Percentiles rank a stretch among this genome's conserved stretches.
Conservation (phyloP, 139 green algal species). For the Dunaliella primolecta region DNA sequence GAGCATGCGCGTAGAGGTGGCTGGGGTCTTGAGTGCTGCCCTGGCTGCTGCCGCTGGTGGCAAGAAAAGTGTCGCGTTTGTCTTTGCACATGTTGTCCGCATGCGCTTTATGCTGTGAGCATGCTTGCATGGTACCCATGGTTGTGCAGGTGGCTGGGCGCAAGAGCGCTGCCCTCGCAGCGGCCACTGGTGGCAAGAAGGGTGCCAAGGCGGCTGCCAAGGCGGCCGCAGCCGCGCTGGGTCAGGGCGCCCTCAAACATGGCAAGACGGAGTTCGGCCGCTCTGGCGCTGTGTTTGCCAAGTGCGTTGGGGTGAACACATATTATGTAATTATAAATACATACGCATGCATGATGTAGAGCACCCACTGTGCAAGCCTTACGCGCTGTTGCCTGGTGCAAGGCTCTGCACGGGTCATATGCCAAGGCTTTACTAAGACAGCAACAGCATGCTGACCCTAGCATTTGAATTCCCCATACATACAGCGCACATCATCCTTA, state of each 20-base stretch:
- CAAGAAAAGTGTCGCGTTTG: constrained; percentile 25
- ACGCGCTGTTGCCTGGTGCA: constrained; percentile 7
- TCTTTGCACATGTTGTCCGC: no score
- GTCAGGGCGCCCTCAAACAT: constrained; percentile 17
- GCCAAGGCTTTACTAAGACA: no score
- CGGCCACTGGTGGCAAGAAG: constrained; percentile 18
- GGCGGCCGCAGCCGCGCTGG: constrained; percentile 18
- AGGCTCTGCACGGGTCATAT: no score
- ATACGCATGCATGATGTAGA: background rate
- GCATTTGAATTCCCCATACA: no score
- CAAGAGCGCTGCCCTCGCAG: constrained; percentile 42
- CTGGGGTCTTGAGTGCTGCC: constrained; percentile 49
- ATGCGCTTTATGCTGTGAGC: no score
- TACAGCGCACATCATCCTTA: no score
- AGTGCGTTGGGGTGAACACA: constrained; percentile 20
- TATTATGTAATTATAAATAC: no score
- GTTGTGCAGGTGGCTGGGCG: constrained; percentile 45
- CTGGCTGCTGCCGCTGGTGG: constrained; percentile 7
- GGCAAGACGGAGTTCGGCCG: constrained; percentile 48
- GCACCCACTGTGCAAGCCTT: background rate
- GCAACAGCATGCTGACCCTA: background rate
- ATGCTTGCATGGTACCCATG: no score
- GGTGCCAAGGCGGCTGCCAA: constrained; percentile 12
- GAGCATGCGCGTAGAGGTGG: no score
- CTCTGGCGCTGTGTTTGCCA: constrained; percentile 61